Base-by-base conservation (phyloP, 331 rosid species). In the Spiraea crenata region DNA sequence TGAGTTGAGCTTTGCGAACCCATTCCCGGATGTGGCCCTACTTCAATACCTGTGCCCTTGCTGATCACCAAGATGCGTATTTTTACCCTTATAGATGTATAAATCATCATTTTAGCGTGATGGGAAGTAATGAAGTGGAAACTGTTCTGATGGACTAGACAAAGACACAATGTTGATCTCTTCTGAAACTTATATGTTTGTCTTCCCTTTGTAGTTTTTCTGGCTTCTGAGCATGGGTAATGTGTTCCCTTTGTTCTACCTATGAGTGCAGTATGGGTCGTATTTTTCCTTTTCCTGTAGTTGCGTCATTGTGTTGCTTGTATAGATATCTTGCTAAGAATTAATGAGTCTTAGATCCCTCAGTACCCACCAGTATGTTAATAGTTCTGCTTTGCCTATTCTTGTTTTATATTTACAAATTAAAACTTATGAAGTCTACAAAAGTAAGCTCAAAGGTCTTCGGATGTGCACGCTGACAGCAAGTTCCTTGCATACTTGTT, bases 1-100 rank as follows among this genome's bases (percentile, higher is more conserved):
- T 81, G 55, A 65, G 80, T 64, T 80, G 76, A 74, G 67, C 73
- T 72, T 83, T 82, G 54, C 63, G 14, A 71, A 71, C 52, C 73
- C 48, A 45, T 67, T 76, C 63, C 17, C 5, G 51, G 65, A 9
- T 70, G 48, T 31, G 65, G 57, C 71, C 9, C 37, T 66, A 14
- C 71, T 34, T 54, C 57, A 47, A 14, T 48, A 11, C 10, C 20
- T 8, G 44, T 55, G 71, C 16, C 63, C 4, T 20, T 77, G 51
- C 69, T 70, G 40, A 38, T 79, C 50, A 47, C 54, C n/a, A n/a
- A n/a, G n/a, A 46, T 65, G 64, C 60, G 49, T 76, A 67, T 45
- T 13, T 45, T 8, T 73, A 63, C 66, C 52, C 15, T 67, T 67
- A 3, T 71, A 48, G 41, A 50, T 67, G 9, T 80, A 68, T 70